Percentiles rank a stretch among this genome's conserved stretches.
Conservation (phyloP, 805 yeast genomes). For the Nakazawaea siamensis region DNA sequence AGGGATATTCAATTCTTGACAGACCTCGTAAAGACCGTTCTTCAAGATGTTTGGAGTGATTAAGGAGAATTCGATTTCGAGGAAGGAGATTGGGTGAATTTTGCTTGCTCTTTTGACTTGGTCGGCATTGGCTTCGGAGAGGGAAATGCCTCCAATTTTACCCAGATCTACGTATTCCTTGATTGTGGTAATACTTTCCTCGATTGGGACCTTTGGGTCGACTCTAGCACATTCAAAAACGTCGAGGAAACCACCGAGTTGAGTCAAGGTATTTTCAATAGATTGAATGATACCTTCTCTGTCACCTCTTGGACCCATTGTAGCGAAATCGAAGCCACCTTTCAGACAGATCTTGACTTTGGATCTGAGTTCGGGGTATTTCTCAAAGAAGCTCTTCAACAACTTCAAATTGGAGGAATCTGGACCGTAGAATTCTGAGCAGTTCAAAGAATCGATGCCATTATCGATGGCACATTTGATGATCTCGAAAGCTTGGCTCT, state of each 20-base stretch:
- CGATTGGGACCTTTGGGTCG: slow-evolving; percentile 47
- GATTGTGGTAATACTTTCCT: slow-evolving; percentile 48
- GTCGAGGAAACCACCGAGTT: slow-evolving; percentile 33
- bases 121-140: slow-evolving; percentile 62
- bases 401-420: slow-evolving; percentile 45
- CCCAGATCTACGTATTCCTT: slow-evolving; percentile 56
- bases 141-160: slow-evolving; percentile 58
- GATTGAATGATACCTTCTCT: slow-evolving; percentile 37
- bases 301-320: slow-evolving; percentile 39
- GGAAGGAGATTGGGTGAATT: slow-evolving; percentile 52
- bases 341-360: slow-evolving; percentile 59
- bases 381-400: slow-evolving; percentile 47
- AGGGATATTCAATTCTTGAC: slow-evolving; percentile 52
- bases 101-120: slow-evolving; percentile 53
- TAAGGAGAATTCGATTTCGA: slow-evolving; percentile 75
- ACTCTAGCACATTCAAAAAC: slow-evolving; percentile 70
- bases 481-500: slow-evolving; percentile 42
- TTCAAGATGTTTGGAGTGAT: slow-evolving; percentile 51
- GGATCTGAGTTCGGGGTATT: slow-evolving; percentile 45
- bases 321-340: slow-evolving; percentile 41
- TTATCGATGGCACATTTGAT: slow-evolving; percentile 43
- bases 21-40: slow-evolving; percentile 57
- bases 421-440: slow-evolving; percentile 75
- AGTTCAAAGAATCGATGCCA: slow-evolving; percentile 51
- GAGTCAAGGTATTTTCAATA: slow-evolving; percentile 34